Evolutionary conservation across 495 filamentous ascomycete species (phyloP).

Genomic region (Penicillium coffeae): DNA sequence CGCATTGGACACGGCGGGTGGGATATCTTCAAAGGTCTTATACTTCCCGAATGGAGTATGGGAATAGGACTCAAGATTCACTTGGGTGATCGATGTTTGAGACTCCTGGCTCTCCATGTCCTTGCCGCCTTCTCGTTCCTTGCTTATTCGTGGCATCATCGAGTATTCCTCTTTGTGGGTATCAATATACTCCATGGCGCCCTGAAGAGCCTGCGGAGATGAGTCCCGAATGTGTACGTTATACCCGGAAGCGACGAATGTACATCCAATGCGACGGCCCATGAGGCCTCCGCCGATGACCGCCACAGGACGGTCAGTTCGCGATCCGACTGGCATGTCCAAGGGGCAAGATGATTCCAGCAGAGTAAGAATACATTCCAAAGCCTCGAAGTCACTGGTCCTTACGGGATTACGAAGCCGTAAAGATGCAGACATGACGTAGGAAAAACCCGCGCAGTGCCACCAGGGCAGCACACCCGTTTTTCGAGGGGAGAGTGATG

Average conservation of each 20-base stretch:
- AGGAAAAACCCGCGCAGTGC: no score
- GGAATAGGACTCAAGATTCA: slow-evolving; percentile 8
- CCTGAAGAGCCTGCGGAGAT: slow-evolving; percentile 19
- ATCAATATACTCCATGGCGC: slow-evolving; percentile 31
- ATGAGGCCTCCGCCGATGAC: slow-evolving; percentile 47
- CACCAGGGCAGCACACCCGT: no score
- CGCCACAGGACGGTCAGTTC: slow-evolving; percentile 30
- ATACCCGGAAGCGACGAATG: slow-evolving; percentile 42
- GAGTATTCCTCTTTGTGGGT: slow-evolving; percentile 29
- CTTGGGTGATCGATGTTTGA: slow-evolving; percentile 2
- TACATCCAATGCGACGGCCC: slow-evolving; percentile 42
- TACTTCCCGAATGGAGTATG: slow-evolving; percentile 14
- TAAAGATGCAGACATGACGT: no score
- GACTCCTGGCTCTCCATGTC: not conserved
- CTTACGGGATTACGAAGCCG: no score
- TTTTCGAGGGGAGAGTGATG: no score
- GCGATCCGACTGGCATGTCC: not conserved
- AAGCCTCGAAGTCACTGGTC: no score
- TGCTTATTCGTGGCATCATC: slow-evolving; percentile 23
- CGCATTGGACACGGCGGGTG: slow-evolving; percentile 20
- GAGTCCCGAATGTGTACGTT: slow-evolving; percentile 41
- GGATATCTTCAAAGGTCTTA: slow-evolving; percentile 22
- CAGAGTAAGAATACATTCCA: no score
- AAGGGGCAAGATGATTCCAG: not conserved
- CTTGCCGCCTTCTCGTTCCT: slow-evolving; percentile 11